These are phyloP conservation scores for Fusarium ambrosium DNA, from an alignment of 2,329 filamentous ascomycete species.

Conservation along the genomic window DNA sequence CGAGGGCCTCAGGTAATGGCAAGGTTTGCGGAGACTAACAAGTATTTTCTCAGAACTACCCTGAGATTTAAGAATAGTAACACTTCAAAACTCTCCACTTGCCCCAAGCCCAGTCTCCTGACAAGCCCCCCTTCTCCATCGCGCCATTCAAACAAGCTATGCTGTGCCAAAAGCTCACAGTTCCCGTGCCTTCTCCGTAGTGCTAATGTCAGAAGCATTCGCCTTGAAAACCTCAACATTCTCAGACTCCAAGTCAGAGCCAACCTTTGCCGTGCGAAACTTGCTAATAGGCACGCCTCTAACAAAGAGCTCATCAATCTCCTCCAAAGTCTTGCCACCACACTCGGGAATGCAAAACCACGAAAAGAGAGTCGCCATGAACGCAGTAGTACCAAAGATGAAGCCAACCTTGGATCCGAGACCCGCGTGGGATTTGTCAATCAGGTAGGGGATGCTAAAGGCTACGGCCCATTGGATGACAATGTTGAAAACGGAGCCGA, in stretches of 20 bases:
- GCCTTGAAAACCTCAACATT: background rate
- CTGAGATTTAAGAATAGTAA: background rate
- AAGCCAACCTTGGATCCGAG: constrained; percentile 47
- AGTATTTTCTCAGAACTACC: background rate
- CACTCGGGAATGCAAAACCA: constrained; percentile 33
- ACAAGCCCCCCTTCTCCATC: background rate
- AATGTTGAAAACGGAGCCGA: constrained; percentile 49
- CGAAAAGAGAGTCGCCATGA: constrained; percentile 17
- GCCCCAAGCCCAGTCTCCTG: background rate
- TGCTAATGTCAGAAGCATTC: background rate
- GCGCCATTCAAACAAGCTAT: background rate
- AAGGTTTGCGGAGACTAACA: background rate
- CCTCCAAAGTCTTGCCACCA: constrained; percentile 18
- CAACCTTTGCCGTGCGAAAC: background rate
- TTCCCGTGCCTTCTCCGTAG: background rate
- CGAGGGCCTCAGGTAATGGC: background rate
- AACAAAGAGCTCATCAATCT: constrained; percentile 23
- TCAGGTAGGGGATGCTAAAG: constrained; percentile 55
- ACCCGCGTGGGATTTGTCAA: constrained; percentile 51
- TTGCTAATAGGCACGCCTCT: constrained; percentile 4
- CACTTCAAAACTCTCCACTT: background rate
- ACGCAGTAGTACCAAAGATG: background rate
- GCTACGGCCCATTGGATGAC: constrained; percentile 50
- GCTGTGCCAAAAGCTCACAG: background rate
- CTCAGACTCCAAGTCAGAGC: background rate